A percentile compares a stretch with the other conserved stretches of the same genome.
Evolutionary conservation across 352 stramenopile genomes (phyloP).

Genomic region (Blastocystis sp.): DNA sequence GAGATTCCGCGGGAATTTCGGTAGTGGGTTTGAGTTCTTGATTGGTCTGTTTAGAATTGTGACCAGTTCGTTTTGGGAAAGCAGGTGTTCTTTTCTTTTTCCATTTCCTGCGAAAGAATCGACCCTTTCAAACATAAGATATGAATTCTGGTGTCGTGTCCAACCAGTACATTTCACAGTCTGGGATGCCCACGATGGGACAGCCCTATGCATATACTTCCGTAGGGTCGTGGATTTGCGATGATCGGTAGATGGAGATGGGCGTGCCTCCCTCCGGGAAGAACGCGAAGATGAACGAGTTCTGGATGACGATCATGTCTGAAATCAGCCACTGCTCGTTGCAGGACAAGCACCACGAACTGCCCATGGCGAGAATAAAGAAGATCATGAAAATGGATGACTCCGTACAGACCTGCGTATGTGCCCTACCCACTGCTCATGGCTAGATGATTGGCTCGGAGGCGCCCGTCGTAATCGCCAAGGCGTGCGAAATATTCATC

Average conservation of each 20-base stretch:
- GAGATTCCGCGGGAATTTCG: background rate
- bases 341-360: constrained; percentile 77
- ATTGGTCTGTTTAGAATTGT: background rate
- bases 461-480: constrained; percentile 85
- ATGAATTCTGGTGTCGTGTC: constrained; percentile 40
- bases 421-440: background rate
- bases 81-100: background rate
- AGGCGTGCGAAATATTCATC: constrained; percentile 90
- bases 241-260: constrained; percentile 25
- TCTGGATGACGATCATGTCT: constrained; percentile 83
- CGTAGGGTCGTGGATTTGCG: background rate
- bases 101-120: background rate
- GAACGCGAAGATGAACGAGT: constrained; percentile 76
- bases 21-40: background rate
- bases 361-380: constrained; percentile 87
- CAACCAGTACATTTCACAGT: constrained; percentile 36
- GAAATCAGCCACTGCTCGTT: constrained; percentile 82
- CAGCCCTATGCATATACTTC: constrained; percentile 10
- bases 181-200: background rate
- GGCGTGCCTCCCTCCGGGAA: background rate
- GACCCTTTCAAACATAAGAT: background rate
- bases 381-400: constrained; percentile 92
- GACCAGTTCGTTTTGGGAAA: background rate
- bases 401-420: constrained; percentile 76
- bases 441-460: constrained; percentile 86